A percentile compares a stretch with the other conserved stretches of the same genome.
phyloP scores from a whole-genome alignment of 768 basidiomycete genomes.

The Artomyces pyxidatus region DNA sequence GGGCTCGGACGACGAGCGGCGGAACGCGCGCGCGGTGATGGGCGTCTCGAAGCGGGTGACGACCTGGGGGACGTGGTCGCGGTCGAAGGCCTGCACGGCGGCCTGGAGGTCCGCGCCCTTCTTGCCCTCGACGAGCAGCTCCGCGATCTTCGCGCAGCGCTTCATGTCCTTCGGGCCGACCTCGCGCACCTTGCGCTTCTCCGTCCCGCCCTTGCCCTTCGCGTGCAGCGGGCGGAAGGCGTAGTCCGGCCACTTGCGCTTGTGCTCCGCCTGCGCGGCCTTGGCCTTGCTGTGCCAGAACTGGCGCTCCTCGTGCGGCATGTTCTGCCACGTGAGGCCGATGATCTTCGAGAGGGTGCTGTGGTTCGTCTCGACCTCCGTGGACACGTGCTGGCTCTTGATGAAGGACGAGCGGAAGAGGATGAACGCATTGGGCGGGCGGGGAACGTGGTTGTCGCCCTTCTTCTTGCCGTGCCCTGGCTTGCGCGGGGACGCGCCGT shows the following conservation, averaged over 20 bases:
- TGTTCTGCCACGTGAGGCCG: slow-evolving; percentile 74
- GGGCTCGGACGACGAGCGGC: slow-evolving; percentile 50
- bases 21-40: slow-evolving; percentile 62
- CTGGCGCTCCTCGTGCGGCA: slow-evolving; percentile 67
- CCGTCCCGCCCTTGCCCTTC: slow-evolving; percentile 31
- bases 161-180: slow-evolving; percentile 54
- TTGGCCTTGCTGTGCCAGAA: slow-evolving; percentile 75
- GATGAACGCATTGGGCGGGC: slow-evolving; percentile 82
- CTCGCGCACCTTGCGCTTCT: slow-evolving; percentile 54
- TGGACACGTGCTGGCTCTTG: slow-evolving; percentile 68
- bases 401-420: slow-evolving; percentile 81
- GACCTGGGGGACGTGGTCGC: slow-evolving; percentile 45
- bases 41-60: slow-evolving; percentile 68
- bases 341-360: slow-evolving; percentile 81
- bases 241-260: slow-evolving; percentile 68
- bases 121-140: slow-evolving; percentile 40
- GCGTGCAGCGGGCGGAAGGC: slow-evolving; percentile 59
- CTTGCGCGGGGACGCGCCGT: slow-evolving; percentile 31
- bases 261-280: slow-evolving; percentile 64
- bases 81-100: slow-evolving; percentile 33
- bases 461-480: slow-evolving; percentile 61
- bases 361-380: slow-evolving; percentile 74
- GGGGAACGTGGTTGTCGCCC: slow-evolving; percentile 68
- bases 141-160: slow-evolving; percentile 61
- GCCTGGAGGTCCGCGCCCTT: slow-evolving; percentile 29